Base-by-base conservation (phyloP, 1,284 basidiomycete species). In the Ceratobasidium sp. region DNA sequence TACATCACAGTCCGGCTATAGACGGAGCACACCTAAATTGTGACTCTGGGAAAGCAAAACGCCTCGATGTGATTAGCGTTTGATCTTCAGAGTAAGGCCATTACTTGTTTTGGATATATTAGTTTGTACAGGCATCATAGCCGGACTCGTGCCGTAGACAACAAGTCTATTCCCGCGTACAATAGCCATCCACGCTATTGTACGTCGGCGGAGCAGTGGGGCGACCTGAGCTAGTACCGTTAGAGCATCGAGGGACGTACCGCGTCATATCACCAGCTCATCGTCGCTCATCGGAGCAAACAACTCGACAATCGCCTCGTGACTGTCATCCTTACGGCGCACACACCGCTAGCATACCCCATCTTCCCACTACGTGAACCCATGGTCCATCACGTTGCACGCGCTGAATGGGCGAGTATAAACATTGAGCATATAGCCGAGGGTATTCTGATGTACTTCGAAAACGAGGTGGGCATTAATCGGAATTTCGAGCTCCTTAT, bases 41-140 rank as follows among this genome's bases (percentile, higher is more conserved):
- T 30, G 30, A 55, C 3, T 55, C 36, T 55, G 53, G 28, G n/a
- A n/a, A n/a, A n/a, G n/a, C 30, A 12, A 55, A 41, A 26, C 57
- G n/a, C 26, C 46, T 65, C 46, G 62, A 39, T 18, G 48, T 18
- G 64, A 69, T 57, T 46, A 36, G 23, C 52, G 39, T 28, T 21
- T 16, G 64, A 69, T 39, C 14, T 55, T 69, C 64, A 43, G 16
- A 18, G 39, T 9, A 46, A 50, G n/a, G 10, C 5, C 14, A 45
- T 46, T 43, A 21, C 64, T 46, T 18, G 18, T 55, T 28, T 43
- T 69, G 41, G 64, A 3, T 45, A 69, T 69, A 69, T 69, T 69
- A 28, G 52, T 55, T 57, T 69, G 50, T 43, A 45, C 52, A 9
- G 3, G 36, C 16, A 67, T 55, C 50, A 8, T 55, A 21, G 28